These are phyloP conservation scores for Boletus sensibilis DNA, from an alignment of 768 basidiomycete species.

Conservation along the genomic window DNA sequence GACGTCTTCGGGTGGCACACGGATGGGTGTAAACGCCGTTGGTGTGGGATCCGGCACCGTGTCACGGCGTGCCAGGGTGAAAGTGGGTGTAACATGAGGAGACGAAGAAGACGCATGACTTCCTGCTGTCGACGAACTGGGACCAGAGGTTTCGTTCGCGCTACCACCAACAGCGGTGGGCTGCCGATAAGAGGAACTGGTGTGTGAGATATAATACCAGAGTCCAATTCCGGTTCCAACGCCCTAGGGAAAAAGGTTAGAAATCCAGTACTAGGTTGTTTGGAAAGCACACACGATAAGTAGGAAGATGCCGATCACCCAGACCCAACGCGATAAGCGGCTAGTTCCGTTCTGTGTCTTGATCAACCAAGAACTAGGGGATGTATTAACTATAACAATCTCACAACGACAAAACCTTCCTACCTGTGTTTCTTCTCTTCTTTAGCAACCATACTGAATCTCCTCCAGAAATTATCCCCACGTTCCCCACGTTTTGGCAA, in stretches of 20 bases:
- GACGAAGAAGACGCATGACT: constrained; percentile 23
- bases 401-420: background rate
- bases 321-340: constrained; percentile 66
- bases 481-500: constrained; percentile 67
- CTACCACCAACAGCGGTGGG: constrained; percentile 68
- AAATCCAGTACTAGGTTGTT: background rate
- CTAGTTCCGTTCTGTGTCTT: constrained; percentile 56
- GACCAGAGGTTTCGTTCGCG: constrained; percentile 41
- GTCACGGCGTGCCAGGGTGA: constrained; percentile 50
- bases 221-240: constrained; percentile 57
- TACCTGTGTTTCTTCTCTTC: constrained; percentile 59
- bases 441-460: constrained; percentile 82
- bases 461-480: constrained; percentile 84
- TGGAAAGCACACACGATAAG: constrained; percentile 43
- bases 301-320: constrained; percentile 61
- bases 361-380: constrained; percentile 59
- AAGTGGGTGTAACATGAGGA: constrained; percentile 57
- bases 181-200: constrained; percentile 43
- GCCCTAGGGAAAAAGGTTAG: constrained; percentile 30
- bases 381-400: background rate
- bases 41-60: constrained; percentile 22
- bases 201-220: constrained; percentile 59
- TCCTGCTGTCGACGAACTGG: constrained; percentile 15
- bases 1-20: constrained; percentile 1
- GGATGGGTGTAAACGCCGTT: constrained; percentile 5